Percentiles rank a stretch among this genome's conserved stretches.
phyloP scores from a whole-genome alignment of 768 basidiomycete species.

The Pleurotus tuoliensis region DNA sequence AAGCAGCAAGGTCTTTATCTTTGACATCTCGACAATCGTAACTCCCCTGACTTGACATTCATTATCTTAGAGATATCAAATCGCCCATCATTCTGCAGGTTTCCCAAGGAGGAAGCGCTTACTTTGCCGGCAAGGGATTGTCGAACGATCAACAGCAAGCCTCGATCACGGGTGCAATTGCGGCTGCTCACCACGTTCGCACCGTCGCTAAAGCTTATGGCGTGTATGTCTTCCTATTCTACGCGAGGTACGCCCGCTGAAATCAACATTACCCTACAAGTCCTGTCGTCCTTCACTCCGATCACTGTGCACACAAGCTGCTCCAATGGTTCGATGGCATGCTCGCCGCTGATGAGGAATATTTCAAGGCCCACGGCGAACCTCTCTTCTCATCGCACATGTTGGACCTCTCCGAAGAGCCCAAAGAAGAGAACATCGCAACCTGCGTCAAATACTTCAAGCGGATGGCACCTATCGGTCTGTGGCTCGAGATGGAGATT shows the following conservation, averaged over 20 bases:
- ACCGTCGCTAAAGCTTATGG: slow-evolving; percentile 87
- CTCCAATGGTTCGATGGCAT: slow-evolving; percentile 99
- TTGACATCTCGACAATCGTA: background rate
- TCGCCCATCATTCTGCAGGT: slow-evolving; percentile 97
- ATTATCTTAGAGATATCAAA: slow-evolving; percentile 74
- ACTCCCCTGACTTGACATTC: slow-evolving; percentile 5
- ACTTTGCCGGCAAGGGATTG: slow-evolving; percentile 95
- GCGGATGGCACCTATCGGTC: slow-evolving; percentile 86
- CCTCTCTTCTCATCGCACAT: slow-evolving; percentile 96
- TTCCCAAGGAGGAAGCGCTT: slow-evolving; percentile 95
- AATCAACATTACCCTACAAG: slow-evolving; percentile 31
- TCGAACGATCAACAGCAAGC: slow-evolving; percentile 94
- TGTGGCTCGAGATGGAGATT: slow-evolving; percentile 99
- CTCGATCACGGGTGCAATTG: slow-evolving; percentile 87
- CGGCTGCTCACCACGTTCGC: slow-evolving; percentile 90
- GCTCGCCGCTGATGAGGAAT: slow-evolving; percentile 93
- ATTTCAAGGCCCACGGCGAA: slow-evolving; percentile 86
- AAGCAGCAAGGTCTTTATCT: slow-evolving; percentile 77
- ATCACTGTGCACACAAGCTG: slow-evolving; percentile 98
- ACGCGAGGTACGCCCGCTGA: background rate
- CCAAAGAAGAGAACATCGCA: slow-evolving; percentile 91
- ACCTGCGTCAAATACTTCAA: slow-evolving; percentile 93
- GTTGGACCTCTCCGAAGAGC: slow-evolving; percentile 94
- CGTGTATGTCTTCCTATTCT: slow-evolving; percentile 55
- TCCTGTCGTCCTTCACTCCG: slow-evolving; percentile 95